These are phyloP conservation scores for Monocercomonoides exilis DNA, from an alignment of 78 protist genomes.

Conservation along the genomic window DNA sequence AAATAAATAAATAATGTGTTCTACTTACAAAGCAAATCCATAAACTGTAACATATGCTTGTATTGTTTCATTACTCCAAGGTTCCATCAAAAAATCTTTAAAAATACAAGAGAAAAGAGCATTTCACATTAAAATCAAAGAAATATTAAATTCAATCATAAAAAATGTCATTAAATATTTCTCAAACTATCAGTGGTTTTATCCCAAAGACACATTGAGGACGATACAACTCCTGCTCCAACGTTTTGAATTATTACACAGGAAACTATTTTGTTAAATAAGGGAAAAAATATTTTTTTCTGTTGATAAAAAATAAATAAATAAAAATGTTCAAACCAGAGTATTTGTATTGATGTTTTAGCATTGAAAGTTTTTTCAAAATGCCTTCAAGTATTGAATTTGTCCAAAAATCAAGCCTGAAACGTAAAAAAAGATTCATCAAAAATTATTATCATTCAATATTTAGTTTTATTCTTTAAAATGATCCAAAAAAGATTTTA, in stretches of 20 bases:
- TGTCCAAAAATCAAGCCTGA: not conserved
- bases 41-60: not conserved
- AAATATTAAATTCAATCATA: too few relatives aligned
- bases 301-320: not conserved
- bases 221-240: not conserved
- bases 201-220: not conserved
- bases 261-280: not conserved
- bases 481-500: not conserved
- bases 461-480: too few relatives aligned
- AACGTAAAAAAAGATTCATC: not conserved
- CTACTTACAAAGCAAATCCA: not conserved
- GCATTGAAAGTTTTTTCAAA: not conserved
- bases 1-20: too few relatives aligned
- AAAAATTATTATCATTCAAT: too few relatives aligned
- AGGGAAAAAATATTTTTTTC: not conserved
- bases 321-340: too few relatives aligned
- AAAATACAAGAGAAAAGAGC: not conserved
- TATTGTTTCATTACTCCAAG: not conserved
- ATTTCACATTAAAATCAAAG: too few relatives aligned
- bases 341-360: constrained; percentile 2
- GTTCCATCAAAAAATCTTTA: not conserved
- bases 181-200: not conserved
- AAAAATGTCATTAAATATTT: too few relatives aligned
- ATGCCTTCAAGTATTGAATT: not conserved
- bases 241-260: not conserved